Conservation (phyloP, 768 basidiomycete species). For the Serendipita vermifera region DNA sequence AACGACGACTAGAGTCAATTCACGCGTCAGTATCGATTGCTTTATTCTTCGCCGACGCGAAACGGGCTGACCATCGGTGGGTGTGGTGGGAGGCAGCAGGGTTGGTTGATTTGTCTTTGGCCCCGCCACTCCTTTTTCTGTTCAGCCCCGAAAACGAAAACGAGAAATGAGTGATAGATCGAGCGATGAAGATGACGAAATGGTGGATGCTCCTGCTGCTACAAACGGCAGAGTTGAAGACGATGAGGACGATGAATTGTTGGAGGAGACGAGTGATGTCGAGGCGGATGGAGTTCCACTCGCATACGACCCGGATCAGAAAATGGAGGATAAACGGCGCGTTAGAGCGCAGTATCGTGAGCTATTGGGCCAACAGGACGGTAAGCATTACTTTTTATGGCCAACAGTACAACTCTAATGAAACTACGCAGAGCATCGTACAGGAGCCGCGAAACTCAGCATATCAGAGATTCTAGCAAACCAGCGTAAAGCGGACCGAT, state of each 20-base stretch:
- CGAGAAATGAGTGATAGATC: not conserved
- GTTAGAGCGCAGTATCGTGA: conserved; percentile 62
- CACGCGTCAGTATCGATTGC: not conserved
- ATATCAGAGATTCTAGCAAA: conserved; percentile 13
- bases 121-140: too few species aligned
- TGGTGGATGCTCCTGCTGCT: not conserved
- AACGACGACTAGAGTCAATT: conserved; percentile 60
- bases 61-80: not conserved
- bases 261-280: conserved; percentile 11
- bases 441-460: conserved; percentile 25
- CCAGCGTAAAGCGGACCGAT: conserved; percentile 15
- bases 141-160: not conserved
- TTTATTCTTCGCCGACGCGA: not conserved
- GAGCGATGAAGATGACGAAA: too few species aligned
- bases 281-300: conserved; percentile 23
- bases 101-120: too few species aligned
- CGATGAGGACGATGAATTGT: not conserved
- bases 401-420: conserved; percentile 26
- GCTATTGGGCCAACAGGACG: conserved; percentile 50
- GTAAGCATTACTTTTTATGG: conserved; percentile 29
- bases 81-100: not conserved
- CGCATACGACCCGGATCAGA: conserved; percentile 72
- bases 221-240: not conserved
- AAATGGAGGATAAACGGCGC: conserved; percentile 64
- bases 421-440: conserved; percentile 43